phyloP scores from a whole-genome alignment of 2,329 filamentous ascomycete genomes.

The Colletotrichum australisinense region DNA sequence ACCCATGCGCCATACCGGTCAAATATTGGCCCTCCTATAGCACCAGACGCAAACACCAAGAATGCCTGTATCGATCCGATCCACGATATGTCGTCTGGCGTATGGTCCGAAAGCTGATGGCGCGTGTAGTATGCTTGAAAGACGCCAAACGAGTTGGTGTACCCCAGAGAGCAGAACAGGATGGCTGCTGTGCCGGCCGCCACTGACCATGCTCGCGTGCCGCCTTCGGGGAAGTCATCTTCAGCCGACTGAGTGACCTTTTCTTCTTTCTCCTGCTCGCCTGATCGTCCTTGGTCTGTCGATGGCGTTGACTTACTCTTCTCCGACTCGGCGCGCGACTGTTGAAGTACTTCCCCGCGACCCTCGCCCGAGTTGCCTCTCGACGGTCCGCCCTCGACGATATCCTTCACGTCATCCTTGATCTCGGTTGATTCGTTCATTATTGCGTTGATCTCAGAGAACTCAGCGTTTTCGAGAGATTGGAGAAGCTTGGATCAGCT shows the following conservation, averaged over 20 bases:
- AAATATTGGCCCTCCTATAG: conserved; percentile 36
- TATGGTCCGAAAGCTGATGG: conserved; percentile 38
- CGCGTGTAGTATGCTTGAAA: conserved; percentile 43
- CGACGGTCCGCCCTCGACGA: not conserved
- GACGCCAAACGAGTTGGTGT: conserved; percentile 42
- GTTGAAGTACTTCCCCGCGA: not conserved
- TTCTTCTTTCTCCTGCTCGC: conserved; percentile 11
- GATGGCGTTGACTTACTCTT: not conserved
- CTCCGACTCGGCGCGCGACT: not conserved
- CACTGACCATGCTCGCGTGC: conserved; percentile 53
- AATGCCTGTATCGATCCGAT: conserved; percentile 41
- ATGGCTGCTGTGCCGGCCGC: conserved; percentile 47
- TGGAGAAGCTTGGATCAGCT: not conserved
- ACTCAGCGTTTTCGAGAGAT: too few species aligned
- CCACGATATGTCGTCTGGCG: conserved; percentile 42
- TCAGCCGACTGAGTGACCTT: not conserved
- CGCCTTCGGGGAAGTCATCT: conserved; percentile 44
- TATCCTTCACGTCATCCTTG: not conserved
- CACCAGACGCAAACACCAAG: conserved; percentile 39
- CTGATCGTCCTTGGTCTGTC: not conserved
- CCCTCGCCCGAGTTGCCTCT: not conserved
- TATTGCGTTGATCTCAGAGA: not conserved
- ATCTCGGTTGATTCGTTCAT: not conserved
- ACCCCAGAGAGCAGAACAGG: conserved; percentile 45
- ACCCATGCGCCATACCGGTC: conserved; percentile 38